Evolutionary conservation across 805 yeast species (phyloP), one percentile per base, ranked within the genome.

Genomic region (Nakazawaea molendinolei): DNA sequence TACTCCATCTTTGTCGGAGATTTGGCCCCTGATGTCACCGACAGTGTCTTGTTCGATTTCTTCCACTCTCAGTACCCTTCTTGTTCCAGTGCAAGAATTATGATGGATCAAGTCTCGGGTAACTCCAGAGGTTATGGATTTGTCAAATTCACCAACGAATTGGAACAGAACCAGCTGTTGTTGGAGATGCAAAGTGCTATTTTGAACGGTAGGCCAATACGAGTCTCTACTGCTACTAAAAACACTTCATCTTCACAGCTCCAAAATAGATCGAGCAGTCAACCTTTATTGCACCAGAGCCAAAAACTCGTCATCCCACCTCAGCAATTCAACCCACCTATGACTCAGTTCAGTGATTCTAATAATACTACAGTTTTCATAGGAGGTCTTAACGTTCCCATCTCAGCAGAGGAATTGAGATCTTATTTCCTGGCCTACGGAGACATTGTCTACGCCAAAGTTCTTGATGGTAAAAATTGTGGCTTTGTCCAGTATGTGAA

Each of bases 81-180:
- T 5, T 76, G 86, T 36, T 69, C 76, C 35, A 78, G 80, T 46
- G 92, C 79, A 5, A 86, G 82, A 50, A 74, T 87, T 43, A 86
- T 87, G 78, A 56, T 71, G 33, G 95, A 87, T 55, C 78, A 76
- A 25, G 52, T 58, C 9, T 77, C 95, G 1, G 79, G 80, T 21
- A 68, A 68, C 33, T 74, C 90, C 5, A 78, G 84, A 51, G 95
- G 95, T 9, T 87, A 82, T 56, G 97, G 96, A 2, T 89, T 89
- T 62, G 85, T 86, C n/a, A 75, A 85, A 43, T 86, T 87, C 52
- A 50, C 66, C 23, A 69, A 69, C 40, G 78, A 73, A 42, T 66
- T 67, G 8, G 86, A 81, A 26, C 86, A 81, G 56, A 79, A 76
- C 46, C 69, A 76, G 34, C 86, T 95, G 0, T 55, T 86, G 27